phyloP scores from a whole-genome alignment of 352 stramenopile species.

The Elongisporangium anandrum region DNA sequence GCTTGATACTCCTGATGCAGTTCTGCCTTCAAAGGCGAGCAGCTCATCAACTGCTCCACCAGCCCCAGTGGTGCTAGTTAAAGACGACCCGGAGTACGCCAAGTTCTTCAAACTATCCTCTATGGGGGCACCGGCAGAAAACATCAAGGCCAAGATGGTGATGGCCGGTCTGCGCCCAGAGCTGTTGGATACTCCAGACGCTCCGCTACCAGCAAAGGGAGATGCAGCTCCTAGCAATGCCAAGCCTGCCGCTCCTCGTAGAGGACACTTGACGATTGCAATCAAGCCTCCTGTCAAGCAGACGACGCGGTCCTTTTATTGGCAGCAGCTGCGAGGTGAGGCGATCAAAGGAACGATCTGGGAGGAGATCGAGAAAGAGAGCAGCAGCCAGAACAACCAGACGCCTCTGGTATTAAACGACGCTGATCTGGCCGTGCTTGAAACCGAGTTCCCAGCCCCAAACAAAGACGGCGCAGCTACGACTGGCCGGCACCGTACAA shows the following conservation, averaged over 20 bases:
- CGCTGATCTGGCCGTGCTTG: slow-evolving; percentile 41
- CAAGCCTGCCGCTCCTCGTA: slow-evolving; percentile 15
- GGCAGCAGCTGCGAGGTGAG: slow-evolving; percentile 63
- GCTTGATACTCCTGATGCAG: slow-evolving; percentile 54
- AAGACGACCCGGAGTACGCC: slow-evolving; percentile 54
- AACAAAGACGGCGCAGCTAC: slow-evolving; percentile 25
- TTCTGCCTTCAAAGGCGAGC: slow-evolving; percentile 15
- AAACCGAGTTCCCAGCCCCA: slow-evolving; percentile 61
- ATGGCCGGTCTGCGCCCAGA: slow-evolving; percentile 53
- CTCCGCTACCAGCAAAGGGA: slow-evolving; percentile 22
- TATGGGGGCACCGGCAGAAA: slow-evolving; percentile 46
- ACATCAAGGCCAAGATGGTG: slow-evolving; percentile 53
- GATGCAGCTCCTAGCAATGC: slow-evolving; percentile 2
- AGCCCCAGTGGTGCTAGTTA: slow-evolving; percentile 29
- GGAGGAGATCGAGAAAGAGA: slow-evolving; percentile 67
- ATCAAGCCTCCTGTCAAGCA: slow-evolving; percentile 61
- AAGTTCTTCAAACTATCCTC: slow-evolving; percentile 73
- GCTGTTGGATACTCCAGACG: slow-evolving; percentile 69
- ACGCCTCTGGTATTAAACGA: slow-evolving; percentile 39
- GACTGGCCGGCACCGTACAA: slow-evolving; percentile 33
- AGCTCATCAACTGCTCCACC: slow-evolving; percentile 7
- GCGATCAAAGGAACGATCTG: slow-evolving; percentile 70
- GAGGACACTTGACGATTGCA: slow-evolving; percentile 49
- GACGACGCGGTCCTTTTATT: slow-evolving; percentile 68
- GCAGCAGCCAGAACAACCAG: slow-evolving; percentile 49